Percentiles rank a stretch among this genome's conserved stretches.
phyloP scores from a whole-genome alignment of 2,329 filamentous ascomycete species.

The Nemania sp. region DNA sequence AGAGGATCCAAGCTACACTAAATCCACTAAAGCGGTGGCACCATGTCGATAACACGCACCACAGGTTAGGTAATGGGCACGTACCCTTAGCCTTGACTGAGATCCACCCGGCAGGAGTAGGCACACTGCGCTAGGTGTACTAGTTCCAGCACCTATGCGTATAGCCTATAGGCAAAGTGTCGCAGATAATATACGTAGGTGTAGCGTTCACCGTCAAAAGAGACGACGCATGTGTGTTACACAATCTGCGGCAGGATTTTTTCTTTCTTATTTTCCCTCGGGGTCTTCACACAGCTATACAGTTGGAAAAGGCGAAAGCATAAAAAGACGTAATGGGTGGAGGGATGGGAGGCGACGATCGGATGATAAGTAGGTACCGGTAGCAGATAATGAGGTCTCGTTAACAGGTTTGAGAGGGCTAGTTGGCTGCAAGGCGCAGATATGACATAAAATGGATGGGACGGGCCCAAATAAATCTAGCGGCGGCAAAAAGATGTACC shows the following conservation, averaged over 20 bases:
- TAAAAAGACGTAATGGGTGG: neutral
- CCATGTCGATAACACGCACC: conserved; percentile 1
- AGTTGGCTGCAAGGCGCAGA: conserved; percentile 19
- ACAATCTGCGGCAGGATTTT: no score
- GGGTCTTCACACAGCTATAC: no score
- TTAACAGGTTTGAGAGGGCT: conserved; percentile 13
- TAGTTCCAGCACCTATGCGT: no score
- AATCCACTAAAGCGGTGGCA: neutral
- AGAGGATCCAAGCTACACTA: neutral
- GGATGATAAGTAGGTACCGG: neutral
- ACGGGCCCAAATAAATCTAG: conserved; percentile 22
- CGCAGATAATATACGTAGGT: no score
- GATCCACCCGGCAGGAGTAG: neutral
- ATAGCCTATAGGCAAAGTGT: no score
- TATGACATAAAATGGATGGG: conserved; percentile 26
- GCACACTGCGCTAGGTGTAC: no score
- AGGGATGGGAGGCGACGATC: neutral
- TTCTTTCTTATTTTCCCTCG: no score
- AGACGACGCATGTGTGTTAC: no score
- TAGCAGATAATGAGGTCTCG: conserved; percentile 10
- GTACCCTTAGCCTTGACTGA: neutral
- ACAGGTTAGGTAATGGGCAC: neutral
- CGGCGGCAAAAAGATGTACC: conserved; percentile 26
- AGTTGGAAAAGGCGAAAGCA: no score
- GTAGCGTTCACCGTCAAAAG: no score